Conservation (phyloP, 2,329 filamentous ascomycete species). For the Ceratocystis lukuohia region DNA sequence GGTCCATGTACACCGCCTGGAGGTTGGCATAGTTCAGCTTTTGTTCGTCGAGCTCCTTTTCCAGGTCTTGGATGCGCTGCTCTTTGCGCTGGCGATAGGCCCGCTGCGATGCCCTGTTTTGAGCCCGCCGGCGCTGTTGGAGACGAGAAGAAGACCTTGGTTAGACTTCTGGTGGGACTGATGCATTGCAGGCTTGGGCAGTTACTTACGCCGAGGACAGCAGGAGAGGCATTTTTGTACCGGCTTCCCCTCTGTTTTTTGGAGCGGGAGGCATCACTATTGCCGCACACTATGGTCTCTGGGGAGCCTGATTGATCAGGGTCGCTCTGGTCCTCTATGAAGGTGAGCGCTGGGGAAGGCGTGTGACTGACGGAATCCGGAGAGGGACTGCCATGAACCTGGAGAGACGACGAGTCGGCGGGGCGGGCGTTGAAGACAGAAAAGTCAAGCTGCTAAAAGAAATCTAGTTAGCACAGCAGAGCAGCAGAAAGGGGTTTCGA, state of each 20-base stretch:
- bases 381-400: neutral
- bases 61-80: constrained; percentile 20
- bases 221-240: constrained; percentile 39
- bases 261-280: constrained; percentile 23
- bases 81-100: constrained; percentile 27
- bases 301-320: constrained; percentile 10
- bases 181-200: neutral
- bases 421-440: neutral
- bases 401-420: neutral
- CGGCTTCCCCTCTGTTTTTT: constrained; percentile 40
- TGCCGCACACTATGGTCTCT: constrained; percentile 23
- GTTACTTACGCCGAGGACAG: constrained; percentile 34
- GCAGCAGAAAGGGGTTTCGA: neutral
- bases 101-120: constrained; percentile 27
- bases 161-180: neutral
- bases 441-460: neutral
- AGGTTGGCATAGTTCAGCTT: neutral
- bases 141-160: constrained; percentile 1
- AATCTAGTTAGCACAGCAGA: neutral
- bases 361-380: neutral
- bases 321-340: constrained; percentile 16
- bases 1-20: constrained; percentile 26
- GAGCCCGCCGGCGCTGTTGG: constrained; percentile 25
- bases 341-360: constrained; percentile 1
- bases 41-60: constrained; percentile 11